These are phyloP conservation scores for Polyplosphaeria fusca DNA, from an alignment of 495 filamentous ascomycete genomes.

Conservation along the genomic window DNA sequence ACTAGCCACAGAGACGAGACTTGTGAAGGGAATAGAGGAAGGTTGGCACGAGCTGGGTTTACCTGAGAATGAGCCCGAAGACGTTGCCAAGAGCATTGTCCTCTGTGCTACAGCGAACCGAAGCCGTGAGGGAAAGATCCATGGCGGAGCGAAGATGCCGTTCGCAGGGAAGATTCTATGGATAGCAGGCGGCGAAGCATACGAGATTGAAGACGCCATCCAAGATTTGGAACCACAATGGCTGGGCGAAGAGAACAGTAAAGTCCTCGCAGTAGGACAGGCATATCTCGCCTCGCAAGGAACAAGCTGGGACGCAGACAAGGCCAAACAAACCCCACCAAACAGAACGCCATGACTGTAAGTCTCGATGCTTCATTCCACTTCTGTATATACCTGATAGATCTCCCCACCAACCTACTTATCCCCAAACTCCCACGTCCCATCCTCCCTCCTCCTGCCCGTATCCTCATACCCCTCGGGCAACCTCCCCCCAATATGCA, in stretches of 20 bases:
- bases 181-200: conserved; percentile 40
- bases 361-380: neutral
- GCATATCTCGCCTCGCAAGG: conserved; percentile 35
- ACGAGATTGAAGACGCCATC: conserved; percentile 43
- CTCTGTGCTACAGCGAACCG: conserved; percentile 39
- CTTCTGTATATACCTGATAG: neutral
- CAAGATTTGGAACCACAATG: conserved; percentile 39
- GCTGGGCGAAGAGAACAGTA: conserved; percentile 40
- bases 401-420: neutral
- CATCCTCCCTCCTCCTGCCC: conserved; percentile 22
- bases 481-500: conserved; percentile 25
- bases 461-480: conserved; percentile 27
- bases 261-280: conserved; percentile 36
- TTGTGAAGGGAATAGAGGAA: conserved; percentile 42
- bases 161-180: conserved; percentile 42
- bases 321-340: conserved; percentile 5
- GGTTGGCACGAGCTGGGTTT: conserved; percentile 39
- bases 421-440: conserved; percentile 15
- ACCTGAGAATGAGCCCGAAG: conserved; percentile 40
- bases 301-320: conserved; percentile 35
- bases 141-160: conserved; percentile 33
- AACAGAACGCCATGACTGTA: neutral
- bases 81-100: conserved; percentile 38
- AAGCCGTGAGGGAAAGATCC: conserved; percentile 14
- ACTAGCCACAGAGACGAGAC: conserved; percentile 32